Percentiles rank a stretch among this genome's conserved stretches.
Conservation (phyloP, 2,329 filamentous ascomycete genomes). For the Scorias spongiosa region DNA sequence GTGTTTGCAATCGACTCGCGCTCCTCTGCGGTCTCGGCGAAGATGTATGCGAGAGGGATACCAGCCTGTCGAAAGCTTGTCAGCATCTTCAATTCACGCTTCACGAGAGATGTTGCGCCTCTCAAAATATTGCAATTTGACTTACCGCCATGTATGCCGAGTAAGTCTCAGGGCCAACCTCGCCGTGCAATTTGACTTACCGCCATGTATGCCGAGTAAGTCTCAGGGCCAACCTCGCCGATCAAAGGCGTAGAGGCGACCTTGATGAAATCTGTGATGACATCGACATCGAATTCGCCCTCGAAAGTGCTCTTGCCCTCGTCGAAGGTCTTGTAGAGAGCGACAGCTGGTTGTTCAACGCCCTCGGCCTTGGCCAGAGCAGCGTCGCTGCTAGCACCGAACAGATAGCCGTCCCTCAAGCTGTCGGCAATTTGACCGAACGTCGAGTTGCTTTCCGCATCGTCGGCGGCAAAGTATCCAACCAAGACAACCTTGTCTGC, state of each 20-base stretch:
- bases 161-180: constrained; percentile 96
- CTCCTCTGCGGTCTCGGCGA: constrained; percentile 83
- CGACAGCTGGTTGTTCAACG: constrained; percentile 70
- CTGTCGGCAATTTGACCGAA: constrained; percentile 58
- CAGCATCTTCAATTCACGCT: not conserved
- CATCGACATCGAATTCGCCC: constrained; percentile 66
- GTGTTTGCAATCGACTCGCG: constrained; percentile 60
- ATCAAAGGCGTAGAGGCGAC: constrained; percentile 75
- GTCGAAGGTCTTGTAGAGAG: constrained; percentile 96
- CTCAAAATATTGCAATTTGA: constrained; percentile 8
- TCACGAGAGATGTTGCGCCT: not conserved
- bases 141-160: constrained; percentile 72
- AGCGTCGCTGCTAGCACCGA: constrained; percentile 74
- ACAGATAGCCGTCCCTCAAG: constrained; percentile 85
- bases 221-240: constrained; percentile 92
- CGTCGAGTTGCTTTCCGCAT: constrained; percentile 75
- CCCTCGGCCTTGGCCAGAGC: constrained; percentile 78
- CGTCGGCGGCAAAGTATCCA: constrained; percentile 65
- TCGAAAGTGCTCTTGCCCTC: constrained; percentile 81
- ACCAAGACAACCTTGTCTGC: constrained; percentile 93
- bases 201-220: constrained; percentile 88
- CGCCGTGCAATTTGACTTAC: constrained; percentile 46
- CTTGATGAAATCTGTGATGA: constrained; percentile 72
- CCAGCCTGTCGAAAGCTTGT: constrained; percentile 39
- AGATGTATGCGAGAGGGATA: constrained; percentile 92